phyloP scores from a whole-genome alignment of 1,139 yeast species.

The Yamadazyma taylorii region DNA sequence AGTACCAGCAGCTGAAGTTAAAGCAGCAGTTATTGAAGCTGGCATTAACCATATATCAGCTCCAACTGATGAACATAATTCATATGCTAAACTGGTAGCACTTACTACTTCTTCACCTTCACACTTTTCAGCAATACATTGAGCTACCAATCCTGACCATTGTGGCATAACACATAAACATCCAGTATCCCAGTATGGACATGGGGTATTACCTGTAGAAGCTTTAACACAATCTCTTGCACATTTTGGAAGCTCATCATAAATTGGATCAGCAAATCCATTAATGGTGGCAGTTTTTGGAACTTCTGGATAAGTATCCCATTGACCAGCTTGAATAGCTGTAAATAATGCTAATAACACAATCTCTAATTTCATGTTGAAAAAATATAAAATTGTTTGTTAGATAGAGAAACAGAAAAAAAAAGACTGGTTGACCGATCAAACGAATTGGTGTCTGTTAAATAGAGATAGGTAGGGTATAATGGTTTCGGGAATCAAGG shows the following conservation, averaged over 20 bases:
- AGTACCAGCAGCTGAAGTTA: conserved; percentile 18
- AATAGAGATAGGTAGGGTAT: too few species aligned
- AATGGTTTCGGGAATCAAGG: too few species aligned
- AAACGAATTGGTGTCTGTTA: too few species aligned
- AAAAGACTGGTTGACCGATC: too few species aligned
- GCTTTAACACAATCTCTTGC: conserved; percentile 43
- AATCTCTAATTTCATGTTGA: conserved; percentile 3
- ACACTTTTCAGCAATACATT: conserved; percentile 45
- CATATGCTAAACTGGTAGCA: conserved; percentile 44
- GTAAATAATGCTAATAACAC: conserved; percentile 5
- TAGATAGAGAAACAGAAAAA: not conserved
- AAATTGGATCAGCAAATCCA: conserved; percentile 55
- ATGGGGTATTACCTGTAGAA: conserved; percentile 40
- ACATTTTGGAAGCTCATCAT: conserved; percentile 40
- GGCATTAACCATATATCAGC: conserved; percentile 51
- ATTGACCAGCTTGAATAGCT: conserved; percentile 15
- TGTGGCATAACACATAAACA: conserved; percentile 54
- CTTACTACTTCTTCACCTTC: conserved; percentile 36
- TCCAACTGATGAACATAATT: conserved; percentile 46
- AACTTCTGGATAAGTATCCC: conserved; percentile 47
- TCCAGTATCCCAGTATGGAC: conserved; percentile 58
- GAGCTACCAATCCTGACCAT: conserved; percentile 48
- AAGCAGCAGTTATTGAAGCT: conserved; percentile 32
- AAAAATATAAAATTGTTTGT: too few species aligned
- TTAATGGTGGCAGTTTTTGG: conserved; percentile 50